Evolutionary conservation across 2,329 filamentous ascomycete genomes (phyloP), one percentile per base, ranked within the genome.

Genomic region (Bipolaris cookei): DNA sequence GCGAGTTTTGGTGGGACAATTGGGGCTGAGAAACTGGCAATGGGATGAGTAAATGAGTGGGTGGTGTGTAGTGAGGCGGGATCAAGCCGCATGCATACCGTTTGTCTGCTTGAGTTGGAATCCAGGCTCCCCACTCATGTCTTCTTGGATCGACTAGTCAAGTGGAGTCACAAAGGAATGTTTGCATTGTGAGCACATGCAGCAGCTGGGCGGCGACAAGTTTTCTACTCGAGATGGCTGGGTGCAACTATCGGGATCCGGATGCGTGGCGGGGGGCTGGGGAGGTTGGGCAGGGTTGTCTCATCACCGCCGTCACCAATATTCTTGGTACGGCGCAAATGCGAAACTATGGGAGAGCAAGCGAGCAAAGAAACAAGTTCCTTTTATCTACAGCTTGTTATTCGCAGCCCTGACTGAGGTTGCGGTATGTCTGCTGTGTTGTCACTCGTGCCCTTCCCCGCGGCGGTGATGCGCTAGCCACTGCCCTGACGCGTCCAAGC

Each of bases 81-180:
- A 20, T 47, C 28, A 48, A 21, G 34, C 41, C 18, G 60, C 65
- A 47, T 62, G 76, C 75, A 73, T 65, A 77, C 75, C 76, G 72
- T 78, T 78, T 54, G 75, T 78, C 41, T 78, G 75, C 69, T 77
- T 77, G 54, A 78, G 71, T 62, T 74, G 69, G 65, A 76, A 74
- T 45, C 70, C 64, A 32, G 73, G 62, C 59, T 75, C 74, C 69
- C 69, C 42, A 68, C 65, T 75, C 74, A 77, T 77, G 57, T 74
- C 72, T 62, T 70, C 66, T 62, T 55, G 54, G 60, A 55, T 55
- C 63, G 63, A 61, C 64, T 69, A 71, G 62, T 59, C 51, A 62
- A 67, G 63, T 63, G 64, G 64, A 67, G 66, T 63, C 65, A 64
- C 68, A 65, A 62, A 59, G 63, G 53, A 61, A 65, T 66, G 64